phyloP scores from a whole-genome alignment of 2,329 filamentous ascomycete genomes.

The Alternaria ventricosa region DNA sequence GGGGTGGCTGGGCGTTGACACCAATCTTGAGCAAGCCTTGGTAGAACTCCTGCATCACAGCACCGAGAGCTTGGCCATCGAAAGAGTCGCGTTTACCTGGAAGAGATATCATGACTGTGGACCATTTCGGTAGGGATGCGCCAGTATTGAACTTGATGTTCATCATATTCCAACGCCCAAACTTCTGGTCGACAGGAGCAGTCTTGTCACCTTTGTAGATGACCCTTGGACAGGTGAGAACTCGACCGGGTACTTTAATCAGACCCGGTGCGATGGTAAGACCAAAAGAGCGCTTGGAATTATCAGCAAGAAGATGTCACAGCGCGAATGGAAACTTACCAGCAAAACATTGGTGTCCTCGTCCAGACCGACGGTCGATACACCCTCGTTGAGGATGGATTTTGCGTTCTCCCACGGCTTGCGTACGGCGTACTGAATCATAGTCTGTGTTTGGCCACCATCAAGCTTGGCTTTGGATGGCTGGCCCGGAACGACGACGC shows the following conservation, averaged over 20 bases:
- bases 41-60: slow-evolving; percentile 18
- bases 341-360: slow-evolving; percentile 18
- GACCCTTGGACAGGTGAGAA: slow-evolving; percentile 66
- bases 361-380: slow-evolving; percentile 24
- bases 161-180: slow-evolving; percentile 64
- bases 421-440: slow-evolving; percentile 37
- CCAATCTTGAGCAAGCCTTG: slow-evolving; percentile 15
- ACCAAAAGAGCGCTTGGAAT: slow-evolving; percentile 59
- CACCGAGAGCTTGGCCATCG: not conserved
- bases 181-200: slow-evolving; percentile 39
- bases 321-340: slow-evolving; percentile 7
- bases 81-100: slow-evolving; percentile 9
- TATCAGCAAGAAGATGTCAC: not conserved
- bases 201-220: slow-evolving; percentile 56
- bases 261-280: slow-evolving; percentile 65
- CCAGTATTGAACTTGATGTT: slow-evolving; percentile 25
- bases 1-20: slow-evolving; percentile 8
- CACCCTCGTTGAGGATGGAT: slow-evolving; percentile 19
- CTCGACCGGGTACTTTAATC: slow-evolving; percentile 72
- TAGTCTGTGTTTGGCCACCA: slow-evolving; percentile 28
- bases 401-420: slow-evolving; percentile 32
- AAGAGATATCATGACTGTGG: slow-evolving; percentile 17
- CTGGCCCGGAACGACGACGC: slow-evolving; percentile 32
- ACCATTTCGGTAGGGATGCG: slow-evolving; percentile 16
- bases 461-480: slow-evolving; percentile 29